Conservation (phyloP, 345 rosid genomes). For the Hibiscus mutabilis region DNA sequence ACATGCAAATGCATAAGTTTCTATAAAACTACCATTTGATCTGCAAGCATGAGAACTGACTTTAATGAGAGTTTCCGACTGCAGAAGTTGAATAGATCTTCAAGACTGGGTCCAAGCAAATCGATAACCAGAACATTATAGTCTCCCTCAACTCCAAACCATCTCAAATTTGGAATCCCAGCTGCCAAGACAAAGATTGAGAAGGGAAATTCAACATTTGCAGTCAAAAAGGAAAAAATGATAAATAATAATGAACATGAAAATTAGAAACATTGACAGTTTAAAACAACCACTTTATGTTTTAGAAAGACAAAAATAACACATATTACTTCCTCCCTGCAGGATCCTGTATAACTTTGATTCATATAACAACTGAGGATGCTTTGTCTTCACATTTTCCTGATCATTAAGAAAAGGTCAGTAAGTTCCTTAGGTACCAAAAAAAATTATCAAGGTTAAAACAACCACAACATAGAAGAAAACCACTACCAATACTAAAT, state of each 20-base stretch:
- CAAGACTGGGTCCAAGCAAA: conserved; percentile 96
- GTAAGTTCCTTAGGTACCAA: background rate
- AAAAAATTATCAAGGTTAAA: background rate
- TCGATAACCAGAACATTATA: conserved; percentile 94
- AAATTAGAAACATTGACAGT: background rate
- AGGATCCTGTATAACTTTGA: conserved; percentile 80
- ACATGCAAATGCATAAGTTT: conserved; percentile 1
- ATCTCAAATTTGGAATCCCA: conserved; percentile 90
- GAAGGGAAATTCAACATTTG: background rate
- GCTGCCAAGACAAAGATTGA: conserved; percentile 37
- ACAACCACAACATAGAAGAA: background rate
- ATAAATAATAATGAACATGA: background rate
- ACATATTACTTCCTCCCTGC: conserved; percentile 80
- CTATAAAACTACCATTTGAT: conserved; percentile 39
- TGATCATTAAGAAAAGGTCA: conserved; percentile 14
- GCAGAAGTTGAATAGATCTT: conserved; percentile 88
- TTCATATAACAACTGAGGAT: conserved; percentile 85
- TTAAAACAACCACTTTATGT: background rate
- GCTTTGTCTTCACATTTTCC: conserved; percentile 92
- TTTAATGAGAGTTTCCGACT: conserved; percentile 77
- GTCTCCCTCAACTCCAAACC: conserved; percentile 94
- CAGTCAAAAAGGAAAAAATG: background rate
- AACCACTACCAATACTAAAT: background rate
- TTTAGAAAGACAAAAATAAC: background rate
- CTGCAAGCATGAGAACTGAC: conserved; percentile 16